Percentiles rank a stretch among this genome's conserved stretches.
Conservation (phyloP, 192 early-diverging fungal genomes). For the Gaertneriomyces semiglobifer region DNA sequence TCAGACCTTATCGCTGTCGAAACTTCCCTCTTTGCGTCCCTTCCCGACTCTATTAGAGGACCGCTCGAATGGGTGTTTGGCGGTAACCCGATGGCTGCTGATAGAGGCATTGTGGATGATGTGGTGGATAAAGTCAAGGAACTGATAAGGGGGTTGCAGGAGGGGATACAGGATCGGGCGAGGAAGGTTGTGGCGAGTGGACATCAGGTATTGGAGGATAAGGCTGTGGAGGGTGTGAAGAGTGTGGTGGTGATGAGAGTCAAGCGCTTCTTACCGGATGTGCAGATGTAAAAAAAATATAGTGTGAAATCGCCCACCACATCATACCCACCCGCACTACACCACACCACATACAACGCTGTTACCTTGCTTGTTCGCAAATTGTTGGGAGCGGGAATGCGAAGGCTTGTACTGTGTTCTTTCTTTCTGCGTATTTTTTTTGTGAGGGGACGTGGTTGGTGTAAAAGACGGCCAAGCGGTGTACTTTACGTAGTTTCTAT, state of each 20-base stretch:
- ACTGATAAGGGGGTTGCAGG: constrained; percentile 13
- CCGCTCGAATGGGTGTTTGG: constrained; percentile 25
- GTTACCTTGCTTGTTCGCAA: too few species aligned
- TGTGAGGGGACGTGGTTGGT: too few species aligned
- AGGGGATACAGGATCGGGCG: constrained; percentile 24
- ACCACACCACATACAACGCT: too few species aligned
- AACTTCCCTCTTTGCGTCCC: constrained; percentile 6
- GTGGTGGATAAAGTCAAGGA: constrained; percentile 16
- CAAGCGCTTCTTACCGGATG: constrained; percentile 7
- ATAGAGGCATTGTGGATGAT: constrained; percentile 18
- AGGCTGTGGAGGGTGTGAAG: constrained; percentile 9
- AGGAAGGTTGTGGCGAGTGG: constrained; percentile 17
- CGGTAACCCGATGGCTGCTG: constrained; percentile 5
- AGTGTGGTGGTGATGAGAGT: constrained; percentile 15
- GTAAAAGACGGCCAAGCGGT: too few species aligned
- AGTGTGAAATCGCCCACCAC: too few species aligned
- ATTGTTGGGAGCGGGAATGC: too few species aligned
- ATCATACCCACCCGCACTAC: too few species aligned
- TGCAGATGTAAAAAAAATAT: constrained; percentile 6
- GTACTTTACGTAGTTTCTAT: too few species aligned
- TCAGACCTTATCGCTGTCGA: constrained; percentile 13
- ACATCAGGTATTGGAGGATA: constrained; percentile 12
- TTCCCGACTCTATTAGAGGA: constrained; percentile 20
- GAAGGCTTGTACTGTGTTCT: too few species aligned
- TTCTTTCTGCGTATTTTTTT: too few species aligned